Base-by-base conservation (phyloP, 306 rosid species). In the Ochetophila trinervis region DNA sequence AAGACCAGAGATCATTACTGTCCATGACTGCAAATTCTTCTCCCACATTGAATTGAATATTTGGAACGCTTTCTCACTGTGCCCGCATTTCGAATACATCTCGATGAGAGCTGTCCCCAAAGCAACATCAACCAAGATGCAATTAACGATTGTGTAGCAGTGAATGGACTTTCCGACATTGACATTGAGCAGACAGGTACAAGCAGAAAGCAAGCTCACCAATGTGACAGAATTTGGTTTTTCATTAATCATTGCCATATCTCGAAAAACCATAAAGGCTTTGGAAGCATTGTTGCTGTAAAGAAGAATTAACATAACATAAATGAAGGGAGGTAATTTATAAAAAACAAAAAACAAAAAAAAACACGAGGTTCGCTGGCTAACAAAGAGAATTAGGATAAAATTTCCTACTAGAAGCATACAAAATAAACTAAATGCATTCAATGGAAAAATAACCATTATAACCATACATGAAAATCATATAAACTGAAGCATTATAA, bases 1-100 rank as follows among this genome's bases (percentile, higher is more conserved):
- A 37, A 87, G 89, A 53, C 80, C 84, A 53, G 89, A 87, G 24
- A 87, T 79, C 93, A 87, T 87, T 63, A 84, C 73, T 19, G 87
- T 87, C 84, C 77, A 87, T 3, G 76, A 77, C 78, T 82, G 83
- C 81, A 84, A 80, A 67, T 79, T 84, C 79, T 77, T 82, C 35
- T 66, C 72, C 35, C 9, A 24, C 81, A 84, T 77, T 37, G 72
- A 84, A 62, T 77, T 44, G 75, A 84, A 87, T 37, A 87, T 52
- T 13, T 42, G 34, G 27, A 77, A 52, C 2, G 87, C 83, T 34
- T 75, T 73, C 6, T 75, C 76, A 19, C 82, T 70, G 34, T 62
- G 48, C 52, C 93, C 93, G 20, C 89, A 79, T 40, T 82, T 84
- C 0, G 86, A 49, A 63, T 87, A 87, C 86, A 82, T 79, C 78